Percentiles rank a stretch among this genome's conserved stretches.
phyloP scores from a whole-genome alignment of 1,284 basidiomycete genomes.

The Rhodotorula sp. region DNA sequence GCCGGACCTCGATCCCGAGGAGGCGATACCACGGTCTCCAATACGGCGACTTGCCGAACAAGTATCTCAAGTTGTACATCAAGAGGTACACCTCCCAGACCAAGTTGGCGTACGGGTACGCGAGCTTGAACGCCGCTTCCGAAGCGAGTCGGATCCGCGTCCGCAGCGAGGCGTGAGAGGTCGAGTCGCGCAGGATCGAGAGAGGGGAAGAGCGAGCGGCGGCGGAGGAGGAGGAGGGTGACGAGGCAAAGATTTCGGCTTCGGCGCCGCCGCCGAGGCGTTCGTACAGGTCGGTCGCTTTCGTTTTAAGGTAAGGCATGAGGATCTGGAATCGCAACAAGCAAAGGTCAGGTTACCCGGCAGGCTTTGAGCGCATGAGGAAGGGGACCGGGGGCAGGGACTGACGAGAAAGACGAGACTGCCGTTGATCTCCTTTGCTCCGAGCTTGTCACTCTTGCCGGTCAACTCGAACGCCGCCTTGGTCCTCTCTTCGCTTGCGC shows the following conservation, averaged over 20 bases:
- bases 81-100: conserved; percentile 77
- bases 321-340: conserved; percentile 60
- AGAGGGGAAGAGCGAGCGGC: conserved; percentile 7
- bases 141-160: conserved; percentile 52
- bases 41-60: conserved; percentile 81
- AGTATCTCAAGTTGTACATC: conserved; percentile 79
- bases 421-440: conserved; percentile 59
- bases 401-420: conserved; percentile 41
- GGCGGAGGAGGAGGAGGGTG: conserved; percentile 11
- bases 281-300: conserved; percentile 87
- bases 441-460: conserved; percentile 63
- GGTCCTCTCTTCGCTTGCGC: conserved; percentile 57
- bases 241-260: conserved; percentile 33
- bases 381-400: not conserved
- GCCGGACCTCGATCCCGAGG: conserved; percentile 76
- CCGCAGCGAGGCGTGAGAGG: not conserved
- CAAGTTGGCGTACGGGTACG: conserved; percentile 78
- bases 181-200: conserved; percentile 38
- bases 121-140: conserved; percentile 54
- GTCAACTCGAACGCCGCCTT: conserved; percentile 61
- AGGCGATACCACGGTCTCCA: conserved; percentile 89
- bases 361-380: not conserved
- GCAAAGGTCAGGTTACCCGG: conserved; percentile 8
- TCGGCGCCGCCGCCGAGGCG: conserved; percentile 76
- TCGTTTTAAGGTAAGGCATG: conserved; percentile 83